Base-by-base conservation (phyloP, 306 rosid species). In the Prunus kanzakura region DNA sequence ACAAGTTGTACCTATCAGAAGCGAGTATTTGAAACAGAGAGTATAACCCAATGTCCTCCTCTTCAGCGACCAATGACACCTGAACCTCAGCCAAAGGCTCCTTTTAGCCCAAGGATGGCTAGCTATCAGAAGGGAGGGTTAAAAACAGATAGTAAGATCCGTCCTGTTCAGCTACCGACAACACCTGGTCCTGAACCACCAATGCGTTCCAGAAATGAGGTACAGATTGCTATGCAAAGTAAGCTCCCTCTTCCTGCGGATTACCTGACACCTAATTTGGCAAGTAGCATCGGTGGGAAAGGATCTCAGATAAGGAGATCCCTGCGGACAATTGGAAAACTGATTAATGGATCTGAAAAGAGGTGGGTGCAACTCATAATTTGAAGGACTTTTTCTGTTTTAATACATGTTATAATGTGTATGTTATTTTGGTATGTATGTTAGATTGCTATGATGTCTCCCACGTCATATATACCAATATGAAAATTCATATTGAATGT, bases 251-350 rank as follows among this genome's bases (percentile, higher is more conserved):
- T 74, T 80, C 75, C 84, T 46, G 47, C 52, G 8, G 90, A 87
- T 67, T 85, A 68, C 72, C 81, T 71, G 61, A 84, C 91, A 47
- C 85, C 96, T 32, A 85, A 81, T 72, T 63, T 51, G 74, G 62
- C 47, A 5, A 49, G 84, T 72, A 82, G 87, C 83, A 60, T 89
- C 18, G 86, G 81, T 74, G 92, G 96, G 49, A 95, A 92, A 82
- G 97, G 95, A 43, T 95, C 92, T 12, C 97, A 91, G 22, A 85
- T 95, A 57, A 85, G 96, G 78, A 95, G 84, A 89, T 90, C 99
- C 52, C 72, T 92, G 67, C 77, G 96, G 85, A 90, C 98, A 58
- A 95, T 95, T 27, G 97, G 99, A 55, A 95, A 95, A 78, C 86
- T 95, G 76, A 92, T 95, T 23, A 95, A 85, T 77, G 96, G 97